Base-by-base conservation (phyloP, 305 asterid species). In the Fraxinus velutina region DNA sequence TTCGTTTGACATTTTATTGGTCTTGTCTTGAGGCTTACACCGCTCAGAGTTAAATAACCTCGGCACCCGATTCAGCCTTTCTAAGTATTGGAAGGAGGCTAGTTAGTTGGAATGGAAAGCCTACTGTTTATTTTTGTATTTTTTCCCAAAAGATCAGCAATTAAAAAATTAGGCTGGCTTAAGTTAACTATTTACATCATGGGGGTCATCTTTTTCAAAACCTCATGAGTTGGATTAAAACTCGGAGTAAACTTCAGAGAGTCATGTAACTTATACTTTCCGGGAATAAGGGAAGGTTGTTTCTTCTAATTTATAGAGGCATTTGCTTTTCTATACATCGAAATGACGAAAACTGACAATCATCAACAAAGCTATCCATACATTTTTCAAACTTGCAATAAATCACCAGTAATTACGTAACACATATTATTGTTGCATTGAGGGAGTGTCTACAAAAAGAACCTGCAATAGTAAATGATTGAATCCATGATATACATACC, bases 401-500 rank as follows among this genome's bases (percentile, higher is more conserved):
- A 36, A 55, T 73, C 78, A 42, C 30, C 77, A 47, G 76, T 30
- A 60, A 76, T 64, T 13, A n/a, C 42, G 57, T 13, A n/a, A 71
- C 42, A 71, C 19, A 6, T 70, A 70, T 71, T 30, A 6, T 71
- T 71, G 22, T 15, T 32, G 12, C 13, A 3, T 71, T 6, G 75
- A 71, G 24, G 21, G 75, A 6, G 9, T 33, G 37, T 30, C 15
- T 30, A 30, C 12, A 12, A 70, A 71, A 32, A 71, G 44, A 71
- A 71, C 39, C 10, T 36, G 19, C 19, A 68, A 68, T 68, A 27
- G 34, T 68, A 52, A 44, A 62, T 36, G 70, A 39, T 44, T 17
- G 64, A 82, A 73, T 36, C 81, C 85, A 77, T 76, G 78, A 12
- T 39, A 57, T 66, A 85, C 89, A 78, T 37, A 96, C 99, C 98